These are phyloP conservation scores for Magnusiomyces paraingens DNA, from an alignment of 1,139 yeast species.

Conservation along the genomic window DNA sequence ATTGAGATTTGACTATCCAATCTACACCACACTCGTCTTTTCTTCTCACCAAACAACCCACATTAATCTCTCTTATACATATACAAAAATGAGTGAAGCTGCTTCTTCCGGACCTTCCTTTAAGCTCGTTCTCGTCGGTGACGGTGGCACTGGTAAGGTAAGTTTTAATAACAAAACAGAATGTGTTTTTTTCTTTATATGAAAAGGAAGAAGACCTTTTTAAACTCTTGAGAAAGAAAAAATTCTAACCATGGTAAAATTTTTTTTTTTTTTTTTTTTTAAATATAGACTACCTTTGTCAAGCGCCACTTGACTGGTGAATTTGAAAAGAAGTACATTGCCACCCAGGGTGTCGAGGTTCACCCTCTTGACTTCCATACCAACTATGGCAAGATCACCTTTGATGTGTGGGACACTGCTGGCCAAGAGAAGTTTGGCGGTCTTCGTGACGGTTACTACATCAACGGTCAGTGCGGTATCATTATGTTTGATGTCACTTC, in stretches of 20 bases:
- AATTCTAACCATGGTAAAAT: background rate
- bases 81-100: background rate
- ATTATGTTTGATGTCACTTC: constrained; percentile 99
- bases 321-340: constrained; percentile 97
- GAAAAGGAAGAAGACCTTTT: too few species aligned
- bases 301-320: constrained; percentile 99
- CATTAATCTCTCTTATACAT: background rate
- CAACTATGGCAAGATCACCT: constrained; percentile 96
- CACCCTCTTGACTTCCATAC: constrained; percentile 98
- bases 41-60: background rate
- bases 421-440: constrained; percentile 99
- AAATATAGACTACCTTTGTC: constrained; percentile 84
- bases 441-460: constrained; percentile 98
- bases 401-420: constrained; percentile 99
- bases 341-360: constrained; percentile 99
- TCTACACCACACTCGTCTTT: background rate
- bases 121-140: constrained; percentile 97
- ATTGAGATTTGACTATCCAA: background rate
- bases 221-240: background rate
- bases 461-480: constrained; percentile 99
- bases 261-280: background rate
- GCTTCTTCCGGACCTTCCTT: constrained; percentile 71
- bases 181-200: too few species aligned
- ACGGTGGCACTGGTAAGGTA: constrained; percentile 99
- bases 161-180: constrained; percentile 24